Evolutionary conservation across 2,329 filamentous ascomycete species (phyloP), one percentile per base, ranked within the genome.

Genomic region (Colletotrichum kahawae): DNA sequence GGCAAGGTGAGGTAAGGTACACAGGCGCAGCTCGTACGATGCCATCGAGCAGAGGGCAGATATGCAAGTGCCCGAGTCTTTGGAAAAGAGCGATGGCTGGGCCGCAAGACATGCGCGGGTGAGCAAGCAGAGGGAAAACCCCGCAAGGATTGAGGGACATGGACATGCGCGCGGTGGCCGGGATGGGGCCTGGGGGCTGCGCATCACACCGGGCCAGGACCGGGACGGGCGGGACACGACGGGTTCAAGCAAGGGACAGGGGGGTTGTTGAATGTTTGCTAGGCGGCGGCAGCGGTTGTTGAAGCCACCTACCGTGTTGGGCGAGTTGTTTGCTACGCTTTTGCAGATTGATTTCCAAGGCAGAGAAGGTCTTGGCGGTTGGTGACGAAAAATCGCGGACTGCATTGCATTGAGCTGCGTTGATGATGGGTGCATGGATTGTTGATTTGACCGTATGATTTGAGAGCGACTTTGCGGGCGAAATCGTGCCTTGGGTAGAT

Each of bases 351-450:
- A 43, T 27, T 51, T 54, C 60, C 64, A 67, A 56, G 43, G 64
- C 51, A 67, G 21, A 33, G 9, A 21, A 14, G 33, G 33, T 33
- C 71, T 71, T 74, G 71, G 71, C 71, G 62, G 71, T 74, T 71
- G 71, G 71, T 74, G 71, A 74, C 27, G 67, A 65, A 16, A 62
- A 56, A 31, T 34, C 60, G 21, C 27, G 62, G 67, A 62, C 43
- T 62, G 71, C 67, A 67, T 67, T 71, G 71, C 71, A 62, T 71
- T 21, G 43, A 21, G 67, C 14, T 27, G 67, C 51, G 34, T 34
- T 43, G 48, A 33, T n/a, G 34, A 34, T 48, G 60, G 18, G 57
- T 24, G 34, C 48, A 74, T 48, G 59, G 59, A 33, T 48, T 14
- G 27, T 27, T 66, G 67, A 51, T 21, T 48, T 38, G 48, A 59